Evolutionary conservation across 495 filamentous ascomycete genomes (phyloP).

Genomic region (Amniculicola lignicola): DNA sequence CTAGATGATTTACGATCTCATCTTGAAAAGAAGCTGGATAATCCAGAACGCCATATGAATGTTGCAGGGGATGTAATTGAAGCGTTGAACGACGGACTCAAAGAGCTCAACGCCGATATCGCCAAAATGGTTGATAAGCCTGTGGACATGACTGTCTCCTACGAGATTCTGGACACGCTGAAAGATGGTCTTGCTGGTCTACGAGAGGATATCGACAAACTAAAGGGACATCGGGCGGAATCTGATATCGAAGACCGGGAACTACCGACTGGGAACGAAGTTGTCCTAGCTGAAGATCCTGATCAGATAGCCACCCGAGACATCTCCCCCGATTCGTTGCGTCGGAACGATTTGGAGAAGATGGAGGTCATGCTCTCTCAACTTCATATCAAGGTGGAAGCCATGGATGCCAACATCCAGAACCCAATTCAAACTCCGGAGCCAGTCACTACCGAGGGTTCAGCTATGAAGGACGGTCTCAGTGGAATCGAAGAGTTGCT

Average conservation of each 20-base stretch:
- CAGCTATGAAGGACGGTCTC: conserved; percentile 58
- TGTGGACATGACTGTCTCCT: conserved; percentile 70
- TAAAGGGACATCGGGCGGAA: conserved; percentile 46
- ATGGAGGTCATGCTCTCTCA: conserved; percentile 78
- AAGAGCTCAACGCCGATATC: conserved; percentile 68
- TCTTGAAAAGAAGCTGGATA: conserved; percentile 54
- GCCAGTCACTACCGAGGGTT: conserved; percentile 45
- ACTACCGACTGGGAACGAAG: conserved; percentile 37
- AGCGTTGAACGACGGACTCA: conserved; percentile 77
- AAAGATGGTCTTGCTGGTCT: conserved; percentile 72
- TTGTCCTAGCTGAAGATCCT: conserved; percentile 43
- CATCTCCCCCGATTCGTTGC: conserved; percentile 48
- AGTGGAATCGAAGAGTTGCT: conserved; percentile 57
- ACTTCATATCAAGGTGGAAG: conserved; percentile 77
- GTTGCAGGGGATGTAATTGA: conserved; percentile 74
- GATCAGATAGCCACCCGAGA: conserved; percentile 19
- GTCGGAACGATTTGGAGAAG: conserved; percentile 72
- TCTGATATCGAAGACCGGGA: conserved; percentile 37
- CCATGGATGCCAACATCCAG: conserved; percentile 60
- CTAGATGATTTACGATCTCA: conserved; percentile 67
- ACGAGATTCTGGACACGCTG: conserved; percentile 82
- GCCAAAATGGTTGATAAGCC: conserved; percentile 75
- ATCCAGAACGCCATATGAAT: conserved; percentile 55
- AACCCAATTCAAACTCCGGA: conserved; percentile 39
- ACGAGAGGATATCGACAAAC: conserved; percentile 70